phyloP scores from a whole-genome alignment of 169 alveolate species.

The Plasmodium sp. region DNA sequence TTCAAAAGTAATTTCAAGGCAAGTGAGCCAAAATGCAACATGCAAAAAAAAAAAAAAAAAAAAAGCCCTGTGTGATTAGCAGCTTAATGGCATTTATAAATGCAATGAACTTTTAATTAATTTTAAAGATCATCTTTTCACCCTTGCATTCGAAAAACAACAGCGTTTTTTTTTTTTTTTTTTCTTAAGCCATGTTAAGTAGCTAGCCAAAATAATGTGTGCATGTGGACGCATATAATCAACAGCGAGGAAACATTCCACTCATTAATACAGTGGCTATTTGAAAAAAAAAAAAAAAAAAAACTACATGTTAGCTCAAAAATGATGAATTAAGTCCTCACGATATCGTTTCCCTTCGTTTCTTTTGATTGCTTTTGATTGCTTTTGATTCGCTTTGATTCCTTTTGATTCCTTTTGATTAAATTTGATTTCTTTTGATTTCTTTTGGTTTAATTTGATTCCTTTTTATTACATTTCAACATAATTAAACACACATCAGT shows the following conservation, averaged over 20 bases:
- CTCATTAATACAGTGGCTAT: slow-evolving; percentile 19
- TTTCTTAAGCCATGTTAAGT: slow-evolving; percentile 1
- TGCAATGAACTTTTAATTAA: slow-evolving; percentile 4
- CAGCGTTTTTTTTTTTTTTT: not conserved
- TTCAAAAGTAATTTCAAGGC: not conserved
- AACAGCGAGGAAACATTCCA: not conserved
- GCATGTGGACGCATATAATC: not conserved
- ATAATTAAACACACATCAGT: not conserved
- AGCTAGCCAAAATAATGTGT: slow-evolving; percentile 62
- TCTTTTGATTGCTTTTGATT: not conserved
- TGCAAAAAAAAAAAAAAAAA: slow-evolving; percentile 21
- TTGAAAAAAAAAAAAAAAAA: slow-evolving; percentile 18
- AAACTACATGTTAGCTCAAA: slow-evolving; percentile 49
- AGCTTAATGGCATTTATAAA: not conserved
- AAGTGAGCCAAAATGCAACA: not conserved
- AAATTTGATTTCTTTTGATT: not conserved
- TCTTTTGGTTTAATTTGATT: not conserved
- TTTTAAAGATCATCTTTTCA: not conserved
- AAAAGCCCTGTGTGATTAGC: not conserved
- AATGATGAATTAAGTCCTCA: not conserved
- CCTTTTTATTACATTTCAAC: not conserved
- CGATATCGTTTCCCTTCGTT: not conserved
- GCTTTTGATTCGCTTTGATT: not conserved
- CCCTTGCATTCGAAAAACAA: slow-evolving; percentile 2
- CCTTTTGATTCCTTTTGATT: too few relatives aligned